phyloP scores from a whole-genome alignment of 176 grass and related monocot genomes.

The Cenchrus americanus region DNA sequence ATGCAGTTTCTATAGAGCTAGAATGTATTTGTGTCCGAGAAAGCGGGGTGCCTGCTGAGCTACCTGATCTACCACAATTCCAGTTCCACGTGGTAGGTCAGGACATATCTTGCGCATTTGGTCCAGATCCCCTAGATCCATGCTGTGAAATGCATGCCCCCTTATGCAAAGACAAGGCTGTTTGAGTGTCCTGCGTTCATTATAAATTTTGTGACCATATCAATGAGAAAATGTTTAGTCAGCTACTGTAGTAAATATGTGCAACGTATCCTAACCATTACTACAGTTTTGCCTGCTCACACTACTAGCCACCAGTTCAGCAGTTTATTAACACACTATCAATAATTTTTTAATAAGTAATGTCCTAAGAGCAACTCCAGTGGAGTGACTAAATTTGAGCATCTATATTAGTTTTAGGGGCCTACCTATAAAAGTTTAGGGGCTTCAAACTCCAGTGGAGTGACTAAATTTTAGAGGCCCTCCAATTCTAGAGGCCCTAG shows the following conservation, averaged over 20 bases:
- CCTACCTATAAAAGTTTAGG: too few relatives aligned
- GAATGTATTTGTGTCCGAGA: neutral
- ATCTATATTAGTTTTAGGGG: too few relatives aligned
- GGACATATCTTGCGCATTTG: neutral
- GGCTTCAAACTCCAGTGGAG: too few relatives aligned
- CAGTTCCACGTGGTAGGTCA: neutral
- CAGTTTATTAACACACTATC: too few relatives aligned
- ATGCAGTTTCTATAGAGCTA: neutral
- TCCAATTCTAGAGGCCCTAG: too few relatives aligned
- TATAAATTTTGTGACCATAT: neutral
- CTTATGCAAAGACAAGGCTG: conserved; percentile 20
- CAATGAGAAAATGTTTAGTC: neutral
- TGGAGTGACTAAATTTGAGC: too few relatives aligned
- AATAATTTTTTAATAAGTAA: too few relatives aligned
- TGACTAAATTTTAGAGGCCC: too few relatives aligned
- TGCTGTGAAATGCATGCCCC: neutral
- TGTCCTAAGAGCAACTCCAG: too few relatives aligned
- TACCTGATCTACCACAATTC: conserved; percentile 21
- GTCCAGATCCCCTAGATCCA: neutral
- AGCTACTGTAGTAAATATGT: neutral
- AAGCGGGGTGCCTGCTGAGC: neutral
- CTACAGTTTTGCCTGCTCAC: too few relatives aligned
- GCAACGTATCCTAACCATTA: too few relatives aligned
- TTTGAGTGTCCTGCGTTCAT: conserved; percentile 7
- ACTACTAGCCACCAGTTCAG: too few relatives aligned